Conservation (phyloP, 2,329 filamentous ascomycete genomes). For the Fusarium compactum region DNA sequence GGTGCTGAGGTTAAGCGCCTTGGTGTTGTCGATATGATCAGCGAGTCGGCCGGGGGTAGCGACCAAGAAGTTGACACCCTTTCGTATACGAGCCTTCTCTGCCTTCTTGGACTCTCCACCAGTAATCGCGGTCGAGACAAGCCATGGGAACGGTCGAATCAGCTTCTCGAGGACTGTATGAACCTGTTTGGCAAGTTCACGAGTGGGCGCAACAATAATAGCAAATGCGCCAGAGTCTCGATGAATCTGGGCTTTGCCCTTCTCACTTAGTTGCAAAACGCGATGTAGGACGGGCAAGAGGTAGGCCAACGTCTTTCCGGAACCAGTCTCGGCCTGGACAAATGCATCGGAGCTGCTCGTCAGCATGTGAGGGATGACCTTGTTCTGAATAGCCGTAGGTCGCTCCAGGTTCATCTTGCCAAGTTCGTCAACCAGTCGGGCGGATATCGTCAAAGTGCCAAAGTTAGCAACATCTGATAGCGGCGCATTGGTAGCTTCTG, state of each 20-base stretch:
- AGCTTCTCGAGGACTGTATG: slow-evolving; percentile 86
- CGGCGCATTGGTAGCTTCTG: slow-evolving; percentile 90
- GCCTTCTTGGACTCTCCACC: slow-evolving; percentile 78
- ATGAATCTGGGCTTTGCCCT: slow-evolving; percentile 71
- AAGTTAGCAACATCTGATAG: slow-evolving; percentile 88
- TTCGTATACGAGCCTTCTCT: slow-evolving; percentile 92
- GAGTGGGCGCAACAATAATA: slow-evolving; percentile 91
- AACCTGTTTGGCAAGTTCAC: slow-evolving; percentile 95
- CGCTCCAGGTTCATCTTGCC: slow-evolving; percentile 89
- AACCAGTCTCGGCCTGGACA: slow-evolving; percentile 96
- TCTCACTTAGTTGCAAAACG: slow-evolving; percentile 79
- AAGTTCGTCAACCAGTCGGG: slow-evolving; percentile 83
- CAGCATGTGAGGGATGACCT: slow-evolving; percentile 83
- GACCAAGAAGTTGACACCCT: slow-evolving; percentile 95
- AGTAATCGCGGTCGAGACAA: slow-evolving; percentile 87
- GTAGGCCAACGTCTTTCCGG: slow-evolving; percentile 97
- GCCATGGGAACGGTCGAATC: slow-evolving; percentile 90
- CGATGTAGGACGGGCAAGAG: slow-evolving; percentile 91
- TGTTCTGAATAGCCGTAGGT: slow-evolving; percentile 94
- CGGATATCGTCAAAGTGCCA: slow-evolving; percentile 84
- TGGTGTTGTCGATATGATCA: slow-evolving; percentile 93
- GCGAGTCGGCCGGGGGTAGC: slow-evolving; percentile 92
- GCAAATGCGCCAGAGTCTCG: slow-evolving; percentile 92
- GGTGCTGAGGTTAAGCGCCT: slow-evolving; percentile 86
- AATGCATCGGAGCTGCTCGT: slow-evolving; percentile 90